Evolutionary conservation across 768 basidiomycete genomes (phyloP).

Genomic region (Tulasnella sp.): DNA sequence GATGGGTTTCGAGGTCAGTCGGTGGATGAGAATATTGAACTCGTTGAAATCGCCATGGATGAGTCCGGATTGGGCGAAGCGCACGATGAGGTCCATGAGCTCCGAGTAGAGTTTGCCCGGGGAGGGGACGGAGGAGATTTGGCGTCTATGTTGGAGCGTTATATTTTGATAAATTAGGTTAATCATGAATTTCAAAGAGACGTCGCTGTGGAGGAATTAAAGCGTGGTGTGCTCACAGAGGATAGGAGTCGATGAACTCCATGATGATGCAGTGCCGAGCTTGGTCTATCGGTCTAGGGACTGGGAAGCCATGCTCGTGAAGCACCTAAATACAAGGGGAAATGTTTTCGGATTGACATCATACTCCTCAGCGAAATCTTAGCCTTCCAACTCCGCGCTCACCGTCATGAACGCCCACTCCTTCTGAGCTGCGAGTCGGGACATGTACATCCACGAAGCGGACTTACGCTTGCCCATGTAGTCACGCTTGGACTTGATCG

Average conservation of each 20-base stretch:
- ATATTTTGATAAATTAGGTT: neutral
- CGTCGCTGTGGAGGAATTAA: no score
- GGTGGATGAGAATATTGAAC: slow-evolving; percentile 91
- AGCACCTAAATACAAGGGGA: slow-evolving; percentile 61
- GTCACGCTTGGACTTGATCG: slow-evolving; percentile 93
- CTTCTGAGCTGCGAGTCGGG: slow-evolving; percentile 87
- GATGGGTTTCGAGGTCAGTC: slow-evolving; percentile 39
- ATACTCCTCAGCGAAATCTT: no score
- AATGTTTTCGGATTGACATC: neutral
- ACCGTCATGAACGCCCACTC: slow-evolving; percentile 99
- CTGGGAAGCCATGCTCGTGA: slow-evolving; percentile 84
- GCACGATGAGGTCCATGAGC: slow-evolving; percentile 92
- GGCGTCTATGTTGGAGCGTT: slow-evolving; percentile 51
- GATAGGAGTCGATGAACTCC: slow-evolving; percentile 92
- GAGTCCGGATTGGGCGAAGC: slow-evolving; percentile 85
- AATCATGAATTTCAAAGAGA: no score
- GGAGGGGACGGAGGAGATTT: slow-evolving; percentile 69
- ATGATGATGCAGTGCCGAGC: slow-evolving; percentile 91
- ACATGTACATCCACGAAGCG: slow-evolving; percentile 99
- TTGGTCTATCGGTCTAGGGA: slow-evolving; percentile 89
- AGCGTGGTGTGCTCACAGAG: slow-evolving; percentile 71
- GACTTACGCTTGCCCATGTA: slow-evolving; percentile 92
- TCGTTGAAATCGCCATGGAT: slow-evolving; percentile 99
- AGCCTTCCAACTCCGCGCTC: slow-evolving; percentile 11
- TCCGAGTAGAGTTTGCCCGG: slow-evolving; percentile 84